A percentile compares a stretch with the other conserved stretches of the same genome.
Conservation (phyloP, 768 basidiomycete species). For the Xerocomus brunneocitrinus region DNA sequence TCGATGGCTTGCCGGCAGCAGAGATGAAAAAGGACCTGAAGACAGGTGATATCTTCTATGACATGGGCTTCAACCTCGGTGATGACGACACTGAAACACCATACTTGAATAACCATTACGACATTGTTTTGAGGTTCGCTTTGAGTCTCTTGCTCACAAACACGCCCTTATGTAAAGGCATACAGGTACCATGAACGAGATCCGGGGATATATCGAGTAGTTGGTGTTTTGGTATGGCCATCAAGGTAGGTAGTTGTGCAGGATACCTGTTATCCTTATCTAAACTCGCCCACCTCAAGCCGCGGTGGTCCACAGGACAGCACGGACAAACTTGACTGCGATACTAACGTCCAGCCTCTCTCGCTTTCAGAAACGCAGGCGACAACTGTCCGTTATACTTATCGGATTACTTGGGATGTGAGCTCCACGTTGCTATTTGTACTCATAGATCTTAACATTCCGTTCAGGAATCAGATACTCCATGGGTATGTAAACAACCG, state of each 20-base stretch:
- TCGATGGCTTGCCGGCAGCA: conserved; percentile 91
- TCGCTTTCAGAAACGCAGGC: conserved; percentile 54
- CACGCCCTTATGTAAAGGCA: conserved; percentile 8
- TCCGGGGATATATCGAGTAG: conserved; percentile 72
- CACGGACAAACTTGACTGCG: conserved; percentile 45
- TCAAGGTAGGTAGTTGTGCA: conserved; percentile 31
- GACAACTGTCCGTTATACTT: conserved; percentile 79
- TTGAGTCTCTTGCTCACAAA: background rate
- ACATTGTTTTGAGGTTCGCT: conserved; percentile 68
- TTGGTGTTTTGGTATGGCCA: conserved; percentile 90
- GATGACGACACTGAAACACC: conserved; percentile 62
- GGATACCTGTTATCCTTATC: background rate
- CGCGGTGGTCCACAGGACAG: conserved; percentile 56
- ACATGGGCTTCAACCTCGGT: conserved; percentile 93
- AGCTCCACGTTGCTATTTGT: conserved; percentile 23
- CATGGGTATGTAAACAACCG: conserved; percentile 51
- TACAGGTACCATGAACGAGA: conserved; percentile 76
- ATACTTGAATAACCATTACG: conserved; percentile 89
- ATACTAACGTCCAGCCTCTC: conserved; percentile 43
- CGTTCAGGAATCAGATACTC: conserved; percentile 75
- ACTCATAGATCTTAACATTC: conserved; percentile 1
- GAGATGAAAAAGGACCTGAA: conserved; percentile 84
- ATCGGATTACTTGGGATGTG: conserved; percentile 83
- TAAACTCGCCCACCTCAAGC: conserved; percentile 33
- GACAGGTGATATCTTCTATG: conserved; percentile 83